Evolutionary conservation across 805 yeast species (phyloP).

Genomic region (Suhomyces sp.): DNA sequence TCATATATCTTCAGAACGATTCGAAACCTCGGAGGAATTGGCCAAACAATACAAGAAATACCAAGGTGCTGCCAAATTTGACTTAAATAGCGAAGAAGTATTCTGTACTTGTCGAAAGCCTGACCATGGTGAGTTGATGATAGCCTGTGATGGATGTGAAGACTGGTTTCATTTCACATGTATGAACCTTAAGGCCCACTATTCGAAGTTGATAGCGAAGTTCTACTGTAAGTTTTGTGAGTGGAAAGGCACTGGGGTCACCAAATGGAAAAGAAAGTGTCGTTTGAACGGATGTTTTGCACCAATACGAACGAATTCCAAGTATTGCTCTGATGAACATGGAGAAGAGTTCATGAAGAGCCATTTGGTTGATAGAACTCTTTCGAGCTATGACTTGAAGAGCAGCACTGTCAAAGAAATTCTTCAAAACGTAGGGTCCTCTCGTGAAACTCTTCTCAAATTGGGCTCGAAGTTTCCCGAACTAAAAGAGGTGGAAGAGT

Average conservation of each 20-base stretch:
- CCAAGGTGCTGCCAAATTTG: constrained; percentile 37
- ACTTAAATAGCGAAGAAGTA: constrained; percentile 57
- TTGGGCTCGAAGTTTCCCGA: constrained; percentile 45
- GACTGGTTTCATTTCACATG: constrained; percentile 92
- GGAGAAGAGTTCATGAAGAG: constrained; percentile 49
- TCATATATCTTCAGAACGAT: constrained; percentile 5
- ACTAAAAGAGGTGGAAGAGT: constrained; percentile 29
- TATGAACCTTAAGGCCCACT: constrained; percentile 53
- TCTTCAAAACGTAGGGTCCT: constrained; percentile 20
- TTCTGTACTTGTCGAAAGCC: constrained; percentile 78
- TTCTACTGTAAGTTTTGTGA: constrained; percentile 77
- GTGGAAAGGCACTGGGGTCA: constrained; percentile 47
- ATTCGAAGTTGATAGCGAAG: constrained; percentile 55
- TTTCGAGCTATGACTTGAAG: constrained; percentile 9
- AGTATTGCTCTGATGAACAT: constrained; percentile 75
- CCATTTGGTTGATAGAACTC: constrained; percentile 17
- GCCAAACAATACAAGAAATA: constrained; percentile 39
- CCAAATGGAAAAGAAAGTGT: constrained; percentile 78
- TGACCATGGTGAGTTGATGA: constrained; percentile 82
- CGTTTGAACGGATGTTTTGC: constrained; percentile 55
- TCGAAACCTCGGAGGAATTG: constrained; percentile 25
- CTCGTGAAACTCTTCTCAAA: constrained; percentile 19
- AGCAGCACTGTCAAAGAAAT: constrained; percentile 22
- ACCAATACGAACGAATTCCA: constrained; percentile 55
- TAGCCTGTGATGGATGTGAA: constrained; percentile 93